These are phyloP conservation scores for Geotrichum phurueaensis DNA, from an alignment of 1,139 yeast genomes.

Conservation along the genomic window DNA sequence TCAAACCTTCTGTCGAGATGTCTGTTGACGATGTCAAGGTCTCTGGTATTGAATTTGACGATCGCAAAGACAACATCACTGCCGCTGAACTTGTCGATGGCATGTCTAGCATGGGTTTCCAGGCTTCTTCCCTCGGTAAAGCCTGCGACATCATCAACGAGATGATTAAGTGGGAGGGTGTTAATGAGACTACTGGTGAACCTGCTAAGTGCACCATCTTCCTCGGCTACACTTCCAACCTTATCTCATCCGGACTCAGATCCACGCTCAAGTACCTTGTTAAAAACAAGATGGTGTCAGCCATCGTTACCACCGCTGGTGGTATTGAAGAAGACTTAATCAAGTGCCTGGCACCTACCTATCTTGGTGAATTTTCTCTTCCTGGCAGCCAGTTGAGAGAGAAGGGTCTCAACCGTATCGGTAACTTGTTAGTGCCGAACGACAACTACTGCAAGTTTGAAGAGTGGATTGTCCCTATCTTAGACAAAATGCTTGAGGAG, in stretches of 20 bases:
- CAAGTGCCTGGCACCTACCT: constrained; percentile 93
- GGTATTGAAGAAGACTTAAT: constrained; percentile 97
- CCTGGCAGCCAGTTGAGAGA: constrained; percentile 80
- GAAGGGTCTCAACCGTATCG: constrained; percentile 95
- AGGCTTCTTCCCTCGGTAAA: constrained; percentile 75
- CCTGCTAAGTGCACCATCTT: constrained; percentile 80
- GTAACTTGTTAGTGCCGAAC: constrained; percentile 92
- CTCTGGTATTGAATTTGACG: constrained; percentile 80
- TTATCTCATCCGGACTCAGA: constrained; percentile 90
- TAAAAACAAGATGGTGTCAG: constrained; percentile 90
- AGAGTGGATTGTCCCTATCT: constrained; percentile 95
- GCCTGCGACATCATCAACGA: constrained; percentile 89
- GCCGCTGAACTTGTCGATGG: constrained; percentile 73
- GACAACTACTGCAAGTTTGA: constrained; percentile 96
- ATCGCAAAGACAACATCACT: constrained; percentile 51
- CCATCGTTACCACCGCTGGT: constrained; percentile 93
- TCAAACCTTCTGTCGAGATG: constrained; percentile 79
- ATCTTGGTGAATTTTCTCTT: constrained; percentile 80
- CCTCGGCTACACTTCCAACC: constrained; percentile 94
- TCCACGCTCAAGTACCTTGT: constrained; percentile 84
- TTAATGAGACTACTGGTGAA: constrained; percentile 64
- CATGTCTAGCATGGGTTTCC: constrained; percentile 97
- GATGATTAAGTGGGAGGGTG: constrained; percentile 92
- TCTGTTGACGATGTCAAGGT: constrained; percentile 75
- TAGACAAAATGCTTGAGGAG: constrained; percentile 81